phyloP scores from a whole-genome alignment of 1,284 basidiomycete species.

The Vanrija humicola region DNA sequence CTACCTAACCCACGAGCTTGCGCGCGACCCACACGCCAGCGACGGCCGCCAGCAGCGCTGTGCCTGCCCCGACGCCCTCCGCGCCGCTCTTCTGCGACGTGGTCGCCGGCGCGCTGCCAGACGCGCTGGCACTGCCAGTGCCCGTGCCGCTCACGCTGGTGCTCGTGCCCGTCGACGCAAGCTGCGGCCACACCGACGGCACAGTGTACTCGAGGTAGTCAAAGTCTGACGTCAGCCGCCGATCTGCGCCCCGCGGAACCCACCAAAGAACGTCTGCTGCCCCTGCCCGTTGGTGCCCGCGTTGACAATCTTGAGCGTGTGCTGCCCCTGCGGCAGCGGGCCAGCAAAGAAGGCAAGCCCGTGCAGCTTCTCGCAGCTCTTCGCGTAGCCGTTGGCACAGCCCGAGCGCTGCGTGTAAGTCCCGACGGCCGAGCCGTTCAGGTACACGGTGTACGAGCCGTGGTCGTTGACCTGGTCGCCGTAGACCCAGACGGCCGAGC shows the following conservation, averaged over 20 bases:
- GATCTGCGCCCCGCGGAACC: constrained; percentile 6
- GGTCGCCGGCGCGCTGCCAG: too few relatives aligned
- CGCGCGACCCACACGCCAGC: too few relatives aligned
- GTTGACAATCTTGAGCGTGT: constrained; percentile 41
- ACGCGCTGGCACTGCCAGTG: not conserved
- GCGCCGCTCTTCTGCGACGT: too few relatives aligned
- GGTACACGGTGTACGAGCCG: constrained; percentile 41
- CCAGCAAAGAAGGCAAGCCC: constrained; percentile 40
- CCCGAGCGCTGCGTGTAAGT: constrained; percentile 41
- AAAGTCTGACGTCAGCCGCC: constrained; percentile 34
- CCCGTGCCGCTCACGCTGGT: not conserved
- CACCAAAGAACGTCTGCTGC: constrained; percentile 46
- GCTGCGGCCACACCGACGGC: constrained; percentile 26
- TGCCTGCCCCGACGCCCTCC: too few relatives aligned
- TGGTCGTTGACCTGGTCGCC: constrained; percentile 52
- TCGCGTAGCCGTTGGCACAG: constrained; percentile 39
- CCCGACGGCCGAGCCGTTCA: constrained; percentile 34
- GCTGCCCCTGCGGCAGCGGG: constrained; percentile 32
- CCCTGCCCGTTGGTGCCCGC: constrained; percentile 23
- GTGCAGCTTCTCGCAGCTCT: constrained; percentile 48
- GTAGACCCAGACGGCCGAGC: constrained; percentile 48
- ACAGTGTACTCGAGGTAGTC: constrained; percentile 45
- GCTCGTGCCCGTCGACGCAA: too few relatives aligned
- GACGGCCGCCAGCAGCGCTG: too few relatives aligned
- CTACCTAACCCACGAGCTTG: too few relatives aligned